Conservation (phyloP, 441 rosid genomes). For the Euphorbia celastroides region DNA sequence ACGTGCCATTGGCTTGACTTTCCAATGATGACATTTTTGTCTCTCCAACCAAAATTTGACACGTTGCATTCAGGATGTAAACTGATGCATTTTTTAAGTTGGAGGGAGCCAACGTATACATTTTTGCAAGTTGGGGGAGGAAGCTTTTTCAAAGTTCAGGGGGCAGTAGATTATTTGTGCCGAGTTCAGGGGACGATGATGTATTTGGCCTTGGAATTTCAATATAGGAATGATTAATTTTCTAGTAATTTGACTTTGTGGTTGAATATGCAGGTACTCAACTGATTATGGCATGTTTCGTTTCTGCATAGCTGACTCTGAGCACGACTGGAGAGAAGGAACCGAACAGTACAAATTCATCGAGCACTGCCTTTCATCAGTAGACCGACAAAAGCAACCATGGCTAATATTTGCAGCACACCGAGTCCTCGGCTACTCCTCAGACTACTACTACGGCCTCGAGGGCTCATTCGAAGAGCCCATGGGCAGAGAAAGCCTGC, state of each 20-base stretch:
- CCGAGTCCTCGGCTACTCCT: slow-evolving; percentile 85
- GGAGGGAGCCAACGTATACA: too few species aligned
- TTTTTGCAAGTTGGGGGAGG: too few species aligned
- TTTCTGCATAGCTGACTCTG: slow-evolving; percentile 88
- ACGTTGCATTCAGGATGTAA: too few species aligned
- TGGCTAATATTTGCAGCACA: slow-evolving; percentile 91
- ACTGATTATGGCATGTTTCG: slow-evolving; percentile 87
- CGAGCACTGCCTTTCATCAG: slow-evolving; percentile 78
- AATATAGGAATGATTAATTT: too few species aligned
- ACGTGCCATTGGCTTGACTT: too few species aligned
- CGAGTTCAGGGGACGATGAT: too few species aligned
- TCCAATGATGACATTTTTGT: too few species aligned
- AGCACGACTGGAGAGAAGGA: slow-evolving; percentile 96
- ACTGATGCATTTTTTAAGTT: too few species aligned
- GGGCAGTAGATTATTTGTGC: too few species aligned
- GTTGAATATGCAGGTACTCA: slow-evolving; percentile 53
- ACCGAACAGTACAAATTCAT: slow-evolving; percentile 74
- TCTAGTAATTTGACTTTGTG: slow-evolving; percentile 1
- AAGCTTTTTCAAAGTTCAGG: too few species aligned
- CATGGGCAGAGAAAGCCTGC: slow-evolving; percentile 91
- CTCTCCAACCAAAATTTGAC: too few species aligned
- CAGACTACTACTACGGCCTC: slow-evolving; percentile 46
- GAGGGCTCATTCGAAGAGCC: slow-evolving; percentile 84
- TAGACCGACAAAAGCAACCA: slow-evolving; percentile 75
- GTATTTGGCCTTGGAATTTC: too few species aligned